Conservation (phyloP, 371 early-diverging fungal genomes). For the Choanephora cucurbitarum region DNA sequence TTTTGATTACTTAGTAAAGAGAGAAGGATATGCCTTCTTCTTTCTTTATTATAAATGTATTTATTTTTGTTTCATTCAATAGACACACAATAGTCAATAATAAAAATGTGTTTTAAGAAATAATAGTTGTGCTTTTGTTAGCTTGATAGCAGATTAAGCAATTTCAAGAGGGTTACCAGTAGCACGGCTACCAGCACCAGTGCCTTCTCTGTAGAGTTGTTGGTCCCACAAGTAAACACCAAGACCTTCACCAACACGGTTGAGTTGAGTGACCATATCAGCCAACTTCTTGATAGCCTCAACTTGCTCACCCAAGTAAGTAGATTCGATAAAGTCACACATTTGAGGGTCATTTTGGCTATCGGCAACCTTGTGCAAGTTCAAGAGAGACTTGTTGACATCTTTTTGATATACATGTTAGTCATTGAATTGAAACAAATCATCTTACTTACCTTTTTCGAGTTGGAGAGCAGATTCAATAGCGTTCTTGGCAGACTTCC, state of each 20-base stretch:
- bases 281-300: conserved; percentile 68
- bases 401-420: conserved; percentile 27
- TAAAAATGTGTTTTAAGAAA: too few relatives aligned
- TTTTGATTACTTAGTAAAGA: too few relatives aligned
- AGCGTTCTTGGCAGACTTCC: conserved; percentile 68
- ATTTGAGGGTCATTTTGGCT: conserved; percentile 68
- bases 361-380: conserved; percentile 66
- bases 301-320: conserved; percentile 68
- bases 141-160: not conserved
- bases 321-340: conserved; percentile 67
- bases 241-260: conserved; percentile 58
- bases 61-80: too few relatives aligned
- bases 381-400: conserved; percentile 69
- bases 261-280: conserved; percentile 68
- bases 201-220: conserved; percentile 52
- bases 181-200: conserved; percentile 50
- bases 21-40: too few relatives aligned
- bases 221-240: conserved; percentile 71
- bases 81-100: too few relatives aligned
- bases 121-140: too few relatives aligned
- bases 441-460: conserved; percentile 63
- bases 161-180: conserved; percentile 14
- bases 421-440: too few relatives aligned
- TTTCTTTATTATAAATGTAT: too few relatives aligned
- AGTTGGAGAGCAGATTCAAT: conserved; percentile 68